Conservation (phyloP, 345 rosid species). For the Syzygium jambos region DNA sequence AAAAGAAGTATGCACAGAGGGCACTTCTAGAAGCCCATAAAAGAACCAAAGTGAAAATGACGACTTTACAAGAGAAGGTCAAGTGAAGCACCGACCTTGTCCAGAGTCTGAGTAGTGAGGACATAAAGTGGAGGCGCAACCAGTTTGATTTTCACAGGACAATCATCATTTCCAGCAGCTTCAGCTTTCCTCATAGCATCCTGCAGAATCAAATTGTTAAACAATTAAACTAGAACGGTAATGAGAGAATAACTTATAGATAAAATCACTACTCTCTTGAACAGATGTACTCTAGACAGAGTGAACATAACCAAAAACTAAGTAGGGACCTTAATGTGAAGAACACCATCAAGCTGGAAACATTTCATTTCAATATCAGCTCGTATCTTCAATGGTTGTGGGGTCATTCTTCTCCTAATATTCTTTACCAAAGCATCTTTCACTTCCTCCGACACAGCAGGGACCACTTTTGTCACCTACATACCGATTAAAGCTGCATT, state of each 20-base stretch:
- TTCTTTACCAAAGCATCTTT: constrained; percentile 80
- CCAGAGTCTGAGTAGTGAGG: constrained; percentile 94
- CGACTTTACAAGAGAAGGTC: not conserved
- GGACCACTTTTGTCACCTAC: constrained; percentile 73
- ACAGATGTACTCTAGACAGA: not conserved
- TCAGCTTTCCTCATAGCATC: constrained; percentile 96
- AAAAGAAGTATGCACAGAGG: not conserved
- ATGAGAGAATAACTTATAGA: not conserved
- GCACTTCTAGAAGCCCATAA: not conserved
- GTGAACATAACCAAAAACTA: not conserved
- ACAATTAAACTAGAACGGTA: not conserved
- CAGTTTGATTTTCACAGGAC: constrained; percentile 92
- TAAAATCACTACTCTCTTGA: not conserved
- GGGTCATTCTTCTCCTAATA: constrained; percentile 95
- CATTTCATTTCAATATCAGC: constrained; percentile 98
- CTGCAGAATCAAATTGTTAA: constrained; percentile 28
- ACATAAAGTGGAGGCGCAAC: constrained; percentile 98
- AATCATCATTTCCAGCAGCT: constrained; percentile 81
- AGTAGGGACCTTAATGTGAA: constrained; percentile 77
- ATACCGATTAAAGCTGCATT: not conserved
- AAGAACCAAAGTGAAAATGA: not conserved
- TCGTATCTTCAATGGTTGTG: constrained; percentile 87
- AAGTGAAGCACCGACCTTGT: constrained; percentile 50
- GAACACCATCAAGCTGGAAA: constrained; percentile 95
- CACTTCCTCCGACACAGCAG: constrained; percentile 81